Percentiles rank a stretch among this genome's conserved stretches.
Evolutionary conservation across 495 filamentous ascomycete species (phyloP).

Genomic region (Letharia columbiana): DNA sequence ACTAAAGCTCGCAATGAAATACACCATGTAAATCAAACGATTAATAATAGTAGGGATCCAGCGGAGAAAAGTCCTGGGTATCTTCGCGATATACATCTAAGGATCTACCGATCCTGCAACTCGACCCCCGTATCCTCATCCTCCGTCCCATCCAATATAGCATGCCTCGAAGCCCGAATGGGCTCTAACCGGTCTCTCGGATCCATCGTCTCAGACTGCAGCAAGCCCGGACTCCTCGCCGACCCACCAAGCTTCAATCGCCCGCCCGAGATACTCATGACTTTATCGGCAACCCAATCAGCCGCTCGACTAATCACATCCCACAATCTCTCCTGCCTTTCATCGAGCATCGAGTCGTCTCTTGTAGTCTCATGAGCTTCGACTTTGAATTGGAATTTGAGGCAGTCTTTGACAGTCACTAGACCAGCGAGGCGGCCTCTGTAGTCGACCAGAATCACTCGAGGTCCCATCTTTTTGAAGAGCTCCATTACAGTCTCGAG

Average conservation of each 20-base stretch:
- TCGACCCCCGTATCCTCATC: constrained; percentile 55
- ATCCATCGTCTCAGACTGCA: constrained; percentile 26
- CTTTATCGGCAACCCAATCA: constrained; percentile 45
- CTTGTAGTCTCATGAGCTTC: constrained; percentile 77
- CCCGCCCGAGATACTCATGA: constrained; percentile 43
- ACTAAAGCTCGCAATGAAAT: not conserved
- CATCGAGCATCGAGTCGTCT: constrained; percentile 32
- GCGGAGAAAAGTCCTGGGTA: not conserved
- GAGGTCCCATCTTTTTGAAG: constrained; percentile 95
- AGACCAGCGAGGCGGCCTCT: constrained; percentile 72
- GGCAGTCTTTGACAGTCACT: constrained; percentile 93
- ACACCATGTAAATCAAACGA: not conserved
- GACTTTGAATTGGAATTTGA: constrained; percentile 96
- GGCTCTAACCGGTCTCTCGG: constrained; percentile 26
- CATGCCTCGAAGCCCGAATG: constrained; percentile 21
- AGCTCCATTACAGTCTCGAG: constrained; percentile 98
- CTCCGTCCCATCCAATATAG: constrained; percentile 60
- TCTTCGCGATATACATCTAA: not conserved
- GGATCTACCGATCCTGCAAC: constrained; percentile 42
- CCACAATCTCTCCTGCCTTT: constrained; percentile 62
- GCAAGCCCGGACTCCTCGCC: constrained; percentile 18
- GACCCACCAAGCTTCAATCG: constrained; percentile 23
- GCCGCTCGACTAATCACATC: constrained; percentile 49
- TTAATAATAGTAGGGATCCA: not conserved
- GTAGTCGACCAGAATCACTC: constrained; percentile 89